phyloP scores from a whole-genome alignment of 2,329 filamentous ascomycete species.

The Hymenoscyphus scutula region DNA sequence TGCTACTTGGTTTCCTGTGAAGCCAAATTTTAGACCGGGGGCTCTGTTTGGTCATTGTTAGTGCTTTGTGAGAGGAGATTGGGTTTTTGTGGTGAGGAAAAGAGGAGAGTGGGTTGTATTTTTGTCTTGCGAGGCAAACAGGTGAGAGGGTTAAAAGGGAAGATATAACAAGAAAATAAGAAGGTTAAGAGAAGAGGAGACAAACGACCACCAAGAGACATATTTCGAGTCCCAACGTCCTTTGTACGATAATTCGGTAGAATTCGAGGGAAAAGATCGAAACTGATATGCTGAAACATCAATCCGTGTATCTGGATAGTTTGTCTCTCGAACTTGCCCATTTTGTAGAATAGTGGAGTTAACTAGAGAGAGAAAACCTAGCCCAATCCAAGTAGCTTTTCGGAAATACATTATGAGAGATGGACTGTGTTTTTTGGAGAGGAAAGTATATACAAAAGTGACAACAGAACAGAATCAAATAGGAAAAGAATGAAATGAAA shows the following conservation, averaged over 20 bases:
- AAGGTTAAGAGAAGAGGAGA: constrained; percentile 11
- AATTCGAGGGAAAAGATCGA: constrained; percentile 49
- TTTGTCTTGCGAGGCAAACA: no score
- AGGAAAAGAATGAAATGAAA: no score
- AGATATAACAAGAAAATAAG: no score
- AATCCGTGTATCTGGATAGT: constrained; percentile 43
- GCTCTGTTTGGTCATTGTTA: constrained; percentile 37
- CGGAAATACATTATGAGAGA: constrained; percentile 18
- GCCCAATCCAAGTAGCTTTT: background rate
- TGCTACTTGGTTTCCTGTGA: constrained; percentile 27
- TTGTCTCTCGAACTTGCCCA: constrained; percentile 40
- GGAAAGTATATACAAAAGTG: background rate
- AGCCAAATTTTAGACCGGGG: constrained; percentile 30
- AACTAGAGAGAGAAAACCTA: constrained; percentile 12
- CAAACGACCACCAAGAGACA: constrained; percentile 60
- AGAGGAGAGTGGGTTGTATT: no score
- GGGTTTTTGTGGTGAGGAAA: background rate
- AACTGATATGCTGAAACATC: constrained; percentile 40
- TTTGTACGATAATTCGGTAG: constrained; percentile 57
- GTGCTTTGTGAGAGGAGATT: background rate
- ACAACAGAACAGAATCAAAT: no score
- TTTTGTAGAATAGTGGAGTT: constrained; percentile 33
- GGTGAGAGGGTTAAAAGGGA: no score
- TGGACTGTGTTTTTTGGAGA: background rate
- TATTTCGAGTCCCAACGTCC: constrained; percentile 60